These are phyloP conservation scores for Podaxis sp. DNA, from an alignment of 768 basidiomycete species.

Conservation along the genomic window DNA sequence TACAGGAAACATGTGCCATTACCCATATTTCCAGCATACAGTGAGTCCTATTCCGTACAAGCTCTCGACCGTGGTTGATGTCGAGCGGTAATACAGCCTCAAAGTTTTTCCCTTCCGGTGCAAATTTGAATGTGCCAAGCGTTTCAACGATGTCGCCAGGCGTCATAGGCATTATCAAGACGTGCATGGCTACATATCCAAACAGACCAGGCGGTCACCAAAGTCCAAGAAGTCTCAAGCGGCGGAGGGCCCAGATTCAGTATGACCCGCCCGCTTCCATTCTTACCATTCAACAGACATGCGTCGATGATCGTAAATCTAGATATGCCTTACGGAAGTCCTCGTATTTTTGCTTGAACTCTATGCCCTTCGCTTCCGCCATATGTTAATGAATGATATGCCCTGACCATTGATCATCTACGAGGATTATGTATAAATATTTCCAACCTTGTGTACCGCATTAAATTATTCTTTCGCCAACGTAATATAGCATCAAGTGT, in stretches of 20 bases:
- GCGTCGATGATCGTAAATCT: background rate
- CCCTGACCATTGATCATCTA: background rate
- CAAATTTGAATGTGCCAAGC: constrained; percentile 41
- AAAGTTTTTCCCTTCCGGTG: constrained; percentile 52
- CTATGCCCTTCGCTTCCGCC: background rate
- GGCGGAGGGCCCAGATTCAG: background rate
- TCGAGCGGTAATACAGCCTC: constrained; percentile 38
- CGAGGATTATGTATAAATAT: background rate
- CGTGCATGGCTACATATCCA: constrained; percentile 12
- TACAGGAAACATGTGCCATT: constrained; percentile 53
- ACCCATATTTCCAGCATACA: constrained; percentile 55
- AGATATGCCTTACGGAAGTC: background rate
- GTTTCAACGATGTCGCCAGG: constrained; percentile 65
- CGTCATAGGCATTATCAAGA: constrained; percentile 42
- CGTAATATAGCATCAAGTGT: background rate
- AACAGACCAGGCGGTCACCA: constrained; percentile 9
- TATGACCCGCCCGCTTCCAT: background rate
- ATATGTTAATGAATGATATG: background rate
- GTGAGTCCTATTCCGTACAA: constrained; percentile 21
- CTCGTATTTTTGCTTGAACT: background rate
- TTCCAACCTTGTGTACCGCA: background rate
- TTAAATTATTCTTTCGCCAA: background rate
- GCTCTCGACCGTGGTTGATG: background rate
- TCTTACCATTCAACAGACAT: constrained; percentile 1
- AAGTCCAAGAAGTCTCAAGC: background rate